Base-by-base conservation (phyloP, 257 asterid genomes). In the Buddleja alternifolia region DNA sequence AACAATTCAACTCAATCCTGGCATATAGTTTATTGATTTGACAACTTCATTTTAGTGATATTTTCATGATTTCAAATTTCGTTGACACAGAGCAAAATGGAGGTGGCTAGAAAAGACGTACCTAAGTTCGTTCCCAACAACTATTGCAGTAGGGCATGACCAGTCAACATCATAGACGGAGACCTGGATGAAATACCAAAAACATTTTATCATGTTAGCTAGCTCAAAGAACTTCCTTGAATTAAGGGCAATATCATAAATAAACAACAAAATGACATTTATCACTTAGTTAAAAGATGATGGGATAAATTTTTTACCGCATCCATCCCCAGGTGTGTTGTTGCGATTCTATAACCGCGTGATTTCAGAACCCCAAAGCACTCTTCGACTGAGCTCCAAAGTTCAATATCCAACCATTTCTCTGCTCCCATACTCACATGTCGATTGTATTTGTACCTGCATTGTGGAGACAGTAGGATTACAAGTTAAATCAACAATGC, bases 371-470 rank as follows among this genome's bases (percentile, higher is more conserved):
- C 75, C 60, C 64, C 81, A 64, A 88, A 90, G 83, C 99, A 93
- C 67, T 86, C 93, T 23, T 76, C 69, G 53, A 85, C 75, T 36
- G 96, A 88, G 76, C 76, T 61, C 99, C 99, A 93, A n/a, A 87
- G 83, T 73, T 93, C 99, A 34, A 93, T 88, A 69, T 93, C 99
- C 84, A 93, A 79, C 99, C 99, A 93, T 78, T 89, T 93, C 85
- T 93, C 97, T 15, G 99, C 96, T 67, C 99, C 99, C 96, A 85
- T 90, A 85, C 99, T 93, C 40, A 93, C 97, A 77, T 93, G 99
- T 9, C 97, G 97, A 69, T 91, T 90, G 70, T 87, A 95, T 77
- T 83, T 84, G 70, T 88, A 93, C 86, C 99, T 93, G 77, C 72
- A 75, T 7, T 20, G 40, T 9, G 32, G 67, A 55, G 53, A 50